phyloP scores from a whole-genome alignment of 2,329 filamentous ascomycete genomes.

The Colletotrichum orchidophilum region DNA sequence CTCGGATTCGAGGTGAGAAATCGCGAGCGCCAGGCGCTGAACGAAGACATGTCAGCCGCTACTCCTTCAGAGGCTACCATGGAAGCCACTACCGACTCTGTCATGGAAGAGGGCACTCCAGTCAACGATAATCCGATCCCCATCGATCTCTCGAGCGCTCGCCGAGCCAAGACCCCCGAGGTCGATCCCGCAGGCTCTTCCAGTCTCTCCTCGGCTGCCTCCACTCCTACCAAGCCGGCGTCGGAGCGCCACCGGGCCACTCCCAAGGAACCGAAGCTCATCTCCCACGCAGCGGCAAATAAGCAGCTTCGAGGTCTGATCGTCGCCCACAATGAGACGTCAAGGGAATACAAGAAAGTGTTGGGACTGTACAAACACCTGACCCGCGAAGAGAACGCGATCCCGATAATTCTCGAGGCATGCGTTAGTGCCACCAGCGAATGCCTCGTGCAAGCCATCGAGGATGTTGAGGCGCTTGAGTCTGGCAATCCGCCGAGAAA shows the following conservation, averaged over 20 bases:
- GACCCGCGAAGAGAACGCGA: neutral
- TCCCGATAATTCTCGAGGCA: neutral
- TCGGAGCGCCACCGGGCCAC: neutral
- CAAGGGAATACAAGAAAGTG: neutral
- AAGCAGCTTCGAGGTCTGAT: neutral
- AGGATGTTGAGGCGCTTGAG: neutral
- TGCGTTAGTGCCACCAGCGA: neutral
- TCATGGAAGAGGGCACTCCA: neutral
- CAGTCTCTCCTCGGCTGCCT: neutral
- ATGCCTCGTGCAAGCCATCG: neutral
- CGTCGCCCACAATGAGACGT: neutral
- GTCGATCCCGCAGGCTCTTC: neutral
- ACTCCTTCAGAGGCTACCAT: neutral
- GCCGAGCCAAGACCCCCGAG: neutral
- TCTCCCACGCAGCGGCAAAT: neutral
- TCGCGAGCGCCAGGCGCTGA: neutral
- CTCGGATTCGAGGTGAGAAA: neutral
- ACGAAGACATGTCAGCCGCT: neutral
- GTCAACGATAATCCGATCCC: neutral
- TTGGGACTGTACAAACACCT: neutral
- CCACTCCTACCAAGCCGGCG: conserved; percentile 6
- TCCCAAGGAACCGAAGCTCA: neutral
- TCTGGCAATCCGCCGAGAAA: neutral
- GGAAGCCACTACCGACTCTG: neutral
- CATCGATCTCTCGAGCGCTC: neutral